A percentile compares a stretch with the other conserved stretches of the same genome.
Conservation (phyloP, 2,329 filamentous ascomycete genomes). For the Dryadomyces quercivorus region DNA sequence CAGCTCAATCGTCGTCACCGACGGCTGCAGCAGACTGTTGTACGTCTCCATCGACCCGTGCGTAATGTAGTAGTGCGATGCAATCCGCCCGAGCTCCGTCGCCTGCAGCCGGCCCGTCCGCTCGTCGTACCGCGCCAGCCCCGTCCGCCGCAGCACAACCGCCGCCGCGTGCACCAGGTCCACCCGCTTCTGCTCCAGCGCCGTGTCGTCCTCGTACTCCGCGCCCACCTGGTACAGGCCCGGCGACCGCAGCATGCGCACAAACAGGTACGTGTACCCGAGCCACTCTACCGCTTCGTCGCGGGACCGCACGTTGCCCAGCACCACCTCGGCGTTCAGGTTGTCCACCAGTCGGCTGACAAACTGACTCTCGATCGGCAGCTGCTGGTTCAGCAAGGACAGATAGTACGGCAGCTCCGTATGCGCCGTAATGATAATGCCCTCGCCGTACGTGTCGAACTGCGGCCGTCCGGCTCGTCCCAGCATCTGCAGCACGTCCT, state of each 20-base stretch:
- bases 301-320: constrained; percentile 81
- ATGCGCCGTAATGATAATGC: constrained; percentile 96
- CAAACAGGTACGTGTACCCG: constrained; percentile 94
- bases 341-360: constrained; percentile 90
- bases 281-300: constrained; percentile 99
- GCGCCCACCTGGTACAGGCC: constrained; percentile 91
- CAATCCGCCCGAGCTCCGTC: constrained; percentile 88
- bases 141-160: constrained; percentile 72
- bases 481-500: constrained; percentile 97
- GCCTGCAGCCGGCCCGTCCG: constrained; percentile 78
- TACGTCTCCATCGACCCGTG: constrained; percentile 95
- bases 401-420: constrained; percentile 94
- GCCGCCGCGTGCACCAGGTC: constrained; percentile 94
- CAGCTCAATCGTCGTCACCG: constrained; percentile 84
- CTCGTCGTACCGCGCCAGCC: constrained; percentile 89
- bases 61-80: constrained; percentile 97
- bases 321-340: constrained; percentile 87
- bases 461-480: constrained; percentile 93
- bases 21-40: constrained; percentile 87
- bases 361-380: constrained; percentile 95
- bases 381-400: constrained; percentile 88
- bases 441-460: constrained; percentile 94
- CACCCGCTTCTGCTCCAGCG: constrained; percentile 92
- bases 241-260: constrained; percentile 92
- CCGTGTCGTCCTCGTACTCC: constrained; percentile 87